phyloP scores from a whole-genome alignment of 2,329 filamentous ascomycete genomes.

The Claviceps pazoutovae region DNA sequence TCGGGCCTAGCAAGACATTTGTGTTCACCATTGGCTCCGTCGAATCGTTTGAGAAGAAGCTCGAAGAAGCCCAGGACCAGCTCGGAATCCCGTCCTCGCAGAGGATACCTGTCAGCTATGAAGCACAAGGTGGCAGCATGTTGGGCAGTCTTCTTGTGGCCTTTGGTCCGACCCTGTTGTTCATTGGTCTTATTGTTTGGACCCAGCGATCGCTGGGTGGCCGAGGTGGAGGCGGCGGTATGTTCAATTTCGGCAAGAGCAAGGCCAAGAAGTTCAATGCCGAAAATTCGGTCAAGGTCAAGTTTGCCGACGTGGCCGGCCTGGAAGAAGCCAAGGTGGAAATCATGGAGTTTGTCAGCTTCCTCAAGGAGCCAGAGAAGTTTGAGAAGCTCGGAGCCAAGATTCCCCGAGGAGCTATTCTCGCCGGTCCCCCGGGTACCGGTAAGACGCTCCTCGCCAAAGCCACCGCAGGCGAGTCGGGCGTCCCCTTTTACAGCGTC shows the following conservation, averaged over 20 bases:
- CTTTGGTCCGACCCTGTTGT: constrained; percentile 75
- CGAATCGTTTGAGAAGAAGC: constrained; percentile 76
- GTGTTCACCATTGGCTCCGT: constrained; percentile 93
- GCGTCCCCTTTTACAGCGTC: constrained; percentile 95
- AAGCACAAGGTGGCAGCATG: constrained; percentile 54
- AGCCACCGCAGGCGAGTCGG: constrained; percentile 91
- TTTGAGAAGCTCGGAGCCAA: constrained; percentile 94
- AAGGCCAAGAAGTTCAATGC: constrained; percentile 96
- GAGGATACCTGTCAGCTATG: constrained; percentile 84
- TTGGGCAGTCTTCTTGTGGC: constrained; percentile 58
- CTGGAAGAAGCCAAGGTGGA: constrained; percentile 97
- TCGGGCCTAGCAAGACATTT: constrained; percentile 37
- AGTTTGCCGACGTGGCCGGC: constrained; percentile 90
- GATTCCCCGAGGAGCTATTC: constrained; percentile 90
- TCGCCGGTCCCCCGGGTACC: constrained; percentile 94
- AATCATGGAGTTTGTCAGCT: constrained; percentile 98
- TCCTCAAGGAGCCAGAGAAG: constrained; percentile 82
- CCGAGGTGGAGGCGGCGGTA: constrained; percentile 53
- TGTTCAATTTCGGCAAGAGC: constrained; percentile 94
- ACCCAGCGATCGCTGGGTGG: constrained; percentile 62
- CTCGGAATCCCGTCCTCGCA: constrained; percentile 76
- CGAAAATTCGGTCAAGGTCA: constrained; percentile 90
- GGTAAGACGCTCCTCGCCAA: constrained; percentile 97
- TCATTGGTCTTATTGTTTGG: constrained; percentile 74
- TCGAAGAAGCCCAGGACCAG: constrained; percentile 80